phyloP scores from a whole-genome alignment of 1,139 yeast species.

The Magnusiomyces tetraspermus region DNA sequence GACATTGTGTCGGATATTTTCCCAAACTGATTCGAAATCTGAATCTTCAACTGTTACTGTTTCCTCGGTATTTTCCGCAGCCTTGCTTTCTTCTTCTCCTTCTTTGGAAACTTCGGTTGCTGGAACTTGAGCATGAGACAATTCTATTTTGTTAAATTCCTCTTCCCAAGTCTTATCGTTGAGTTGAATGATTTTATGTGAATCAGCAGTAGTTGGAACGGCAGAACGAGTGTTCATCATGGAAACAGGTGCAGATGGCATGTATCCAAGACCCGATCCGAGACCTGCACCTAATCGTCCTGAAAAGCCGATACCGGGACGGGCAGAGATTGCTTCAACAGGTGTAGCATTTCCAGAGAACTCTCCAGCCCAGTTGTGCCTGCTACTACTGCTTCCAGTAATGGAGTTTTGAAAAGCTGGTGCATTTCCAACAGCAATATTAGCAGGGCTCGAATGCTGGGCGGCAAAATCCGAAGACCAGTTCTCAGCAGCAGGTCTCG shows the following conservation, averaged over 20 bases:
- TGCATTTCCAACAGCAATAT: background rate
- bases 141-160: slow-evolving; percentile 70
- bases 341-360: slow-evolving; percentile 1
- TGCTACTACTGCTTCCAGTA: background rate
- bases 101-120: slow-evolving; percentile 22
- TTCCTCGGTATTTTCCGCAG: slow-evolving; percentile 15
- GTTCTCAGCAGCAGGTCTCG: slow-evolving; percentile 14
- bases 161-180: slow-evolving; percentile 62
- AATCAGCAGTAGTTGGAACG: slow-evolving; percentile 5
- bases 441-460: background rate
- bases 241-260: background rate
- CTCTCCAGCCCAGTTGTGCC: slow-evolving; percentile 13
- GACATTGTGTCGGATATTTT: slow-evolving; percentile 40
- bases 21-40: slow-evolving; percentile 66
- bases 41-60: slow-evolving; percentile 28
- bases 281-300: background rate
- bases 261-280: too few relatives aligned
- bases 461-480: slow-evolving; percentile 27
- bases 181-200: slow-evolving; percentile 28
- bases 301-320: background rate
- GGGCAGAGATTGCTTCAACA: background rate
- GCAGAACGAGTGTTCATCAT: background rate
- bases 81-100: slow-evolving; percentile 19
- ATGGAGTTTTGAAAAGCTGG: background rate
- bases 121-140: slow-evolving; percentile 30